Evolutionary conservation across 2,329 filamentous ascomycete species (phyloP), one percentile per base, ranked within the genome.

Genomic region (Talaromyces sp.): DNA sequence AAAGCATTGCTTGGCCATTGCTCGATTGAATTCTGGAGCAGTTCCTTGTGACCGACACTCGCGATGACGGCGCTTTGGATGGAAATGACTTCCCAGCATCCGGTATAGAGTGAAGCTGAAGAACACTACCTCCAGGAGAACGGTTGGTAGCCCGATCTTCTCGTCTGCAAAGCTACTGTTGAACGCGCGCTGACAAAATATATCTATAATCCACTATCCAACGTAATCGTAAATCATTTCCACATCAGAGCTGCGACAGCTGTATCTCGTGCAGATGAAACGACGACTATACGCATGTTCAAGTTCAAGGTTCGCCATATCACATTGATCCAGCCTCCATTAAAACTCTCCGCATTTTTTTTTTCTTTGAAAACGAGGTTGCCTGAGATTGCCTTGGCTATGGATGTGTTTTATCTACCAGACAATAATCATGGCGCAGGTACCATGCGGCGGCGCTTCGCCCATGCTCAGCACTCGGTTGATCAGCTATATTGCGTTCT

Each of bases 381-480:
- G 33, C 33, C 52, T 56, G 52, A n/a, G n/a, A 39, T 37, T 37
- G 52, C 52, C 52, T 56, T 37, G 52, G 52, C 52, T 56, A 33
- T 37, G 33, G 39, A 24, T 56, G 33, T 2, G 16, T 16, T 16
- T 33, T 22, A 16, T 19, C n/a, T 37, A 19, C 19, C 11, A 8
- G 50, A 37, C 48, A 14, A 14, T 56, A 56, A 22, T 9, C 50
- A 19, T 35, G 31, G 27, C 31, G 31, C 31, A 35, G 19, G 50
- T 54, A 7, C 50, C 50, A 14, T 31, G 27, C 27, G 27, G 47
- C 45, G 45, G 11, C 33, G n/a, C 52, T 39, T 56, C 52, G 52
- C 52, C 31, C 24, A 27, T 33, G 50, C 16, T 33, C 33, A 56
- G 52, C 47, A 37, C 11, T 56, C 33, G 6, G 33, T 22, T 22